Conservation (phyloP, 495 filamentous ascomycete genomes). For the Lophium mytilinum region DNA sequence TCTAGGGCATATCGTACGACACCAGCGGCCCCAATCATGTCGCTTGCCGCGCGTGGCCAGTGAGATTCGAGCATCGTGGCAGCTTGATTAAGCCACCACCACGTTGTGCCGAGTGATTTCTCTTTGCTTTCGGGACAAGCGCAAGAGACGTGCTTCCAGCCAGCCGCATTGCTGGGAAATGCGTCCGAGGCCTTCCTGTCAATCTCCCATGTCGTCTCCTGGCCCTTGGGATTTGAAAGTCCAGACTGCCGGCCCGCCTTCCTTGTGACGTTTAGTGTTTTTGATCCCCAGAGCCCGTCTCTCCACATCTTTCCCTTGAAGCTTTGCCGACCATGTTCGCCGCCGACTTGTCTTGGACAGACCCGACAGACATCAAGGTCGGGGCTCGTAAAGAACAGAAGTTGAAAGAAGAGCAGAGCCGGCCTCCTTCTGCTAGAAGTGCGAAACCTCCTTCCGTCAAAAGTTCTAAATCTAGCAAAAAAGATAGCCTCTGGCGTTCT, state of each 20-base stretch:
- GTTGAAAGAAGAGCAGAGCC: background rate
- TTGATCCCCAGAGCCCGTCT: background rate
- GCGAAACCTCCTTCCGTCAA: constrained; percentile 9
- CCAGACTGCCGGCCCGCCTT: background rate
- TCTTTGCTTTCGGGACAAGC: background rate
- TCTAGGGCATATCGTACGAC: no score
- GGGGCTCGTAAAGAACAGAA: constrained; percentile 20
- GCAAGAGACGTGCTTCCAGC: background rate
- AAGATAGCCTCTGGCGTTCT: background rate
- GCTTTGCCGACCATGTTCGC: constrained; percentile 18
- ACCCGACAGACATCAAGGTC: constrained; percentile 18
- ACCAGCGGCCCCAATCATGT: no score
- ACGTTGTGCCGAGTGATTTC: no score
- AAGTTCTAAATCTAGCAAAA: background rate
- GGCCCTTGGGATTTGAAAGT: background rate
- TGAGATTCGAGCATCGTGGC: no score
- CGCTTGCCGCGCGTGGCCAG: no score
- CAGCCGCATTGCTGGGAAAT: background rate
- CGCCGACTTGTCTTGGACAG: constrained; percentile 23
- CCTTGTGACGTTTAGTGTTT: background rate
- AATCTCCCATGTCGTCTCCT: background rate
- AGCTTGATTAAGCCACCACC: no score
- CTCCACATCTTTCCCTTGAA: background rate
- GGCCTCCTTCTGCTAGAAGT: background rate
- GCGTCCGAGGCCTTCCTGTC: background rate